A percentile compares a stretch with the other conserved stretches of the same genome.
phyloP scores from a whole-genome alignment of 495 filamentous ascomycete genomes.

The Xylaria bambusicola region DNA sequence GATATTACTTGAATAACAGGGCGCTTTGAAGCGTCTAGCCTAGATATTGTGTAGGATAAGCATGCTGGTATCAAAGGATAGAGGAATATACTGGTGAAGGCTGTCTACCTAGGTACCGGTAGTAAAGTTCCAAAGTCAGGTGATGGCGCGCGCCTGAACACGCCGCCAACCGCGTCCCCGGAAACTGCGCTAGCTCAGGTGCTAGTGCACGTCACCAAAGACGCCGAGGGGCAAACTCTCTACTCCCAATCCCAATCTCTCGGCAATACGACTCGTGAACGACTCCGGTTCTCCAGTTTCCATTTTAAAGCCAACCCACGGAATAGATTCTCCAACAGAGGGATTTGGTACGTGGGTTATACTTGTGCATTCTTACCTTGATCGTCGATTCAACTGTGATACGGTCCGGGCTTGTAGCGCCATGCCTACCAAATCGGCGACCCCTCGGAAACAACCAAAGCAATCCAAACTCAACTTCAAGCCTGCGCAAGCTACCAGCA shows the following conservation, averaged over 20 bases:
- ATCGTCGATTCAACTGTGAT: too few species aligned
- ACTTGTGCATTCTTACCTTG: too few species aligned
- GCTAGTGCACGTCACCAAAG: constrained; percentile 10
- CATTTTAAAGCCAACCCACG: too few species aligned
- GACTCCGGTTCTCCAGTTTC: background rate
- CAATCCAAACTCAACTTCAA: constrained; percentile 31
- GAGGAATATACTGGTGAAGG: too few species aligned
- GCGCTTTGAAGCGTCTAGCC: too few species aligned
- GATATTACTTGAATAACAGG: too few species aligned
- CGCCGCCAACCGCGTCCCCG: constrained; percentile 7
- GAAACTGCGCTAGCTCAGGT: background rate
- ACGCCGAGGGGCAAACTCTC: constrained; percentile 15
- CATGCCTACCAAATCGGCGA: constrained; percentile 23
- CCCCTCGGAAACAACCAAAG: constrained; percentile 24
- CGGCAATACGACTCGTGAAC: background rate
- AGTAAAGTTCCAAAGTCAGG: too few species aligned
- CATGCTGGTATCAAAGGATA: too few species aligned
- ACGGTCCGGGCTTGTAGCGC: background rate
- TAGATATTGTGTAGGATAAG: too few species aligned
- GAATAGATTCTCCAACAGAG: too few species aligned
- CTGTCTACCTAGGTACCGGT: too few species aligned
- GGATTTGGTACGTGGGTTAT: too few species aligned
- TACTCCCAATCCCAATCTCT: background rate
- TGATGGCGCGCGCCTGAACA: constrained; percentile 17
- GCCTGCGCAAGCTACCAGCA: constrained; percentile 10